A percentile compares a stretch with the other conserved stretches of the same genome.
Conservation (phyloP, 176 grass and related monocot species). For the Aegilops speltoides region DNA sequence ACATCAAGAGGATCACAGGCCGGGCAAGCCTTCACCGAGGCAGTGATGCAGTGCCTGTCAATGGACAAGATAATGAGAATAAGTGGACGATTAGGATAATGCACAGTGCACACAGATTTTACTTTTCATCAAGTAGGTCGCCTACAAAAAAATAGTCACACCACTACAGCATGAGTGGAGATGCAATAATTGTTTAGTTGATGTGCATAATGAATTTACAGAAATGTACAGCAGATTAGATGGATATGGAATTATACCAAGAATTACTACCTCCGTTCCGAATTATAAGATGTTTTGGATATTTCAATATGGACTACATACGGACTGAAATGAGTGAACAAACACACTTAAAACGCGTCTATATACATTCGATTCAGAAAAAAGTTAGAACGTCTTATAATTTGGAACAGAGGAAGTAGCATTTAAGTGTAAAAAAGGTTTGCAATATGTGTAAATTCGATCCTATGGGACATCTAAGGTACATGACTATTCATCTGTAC, state of each 20-base stretch:
- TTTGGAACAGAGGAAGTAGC: background rate
- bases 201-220: slow-evolving; percentile 29
- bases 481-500: slow-evolving; percentile 26
- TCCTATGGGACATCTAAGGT: slow-evolving; percentile 3
- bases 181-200: slow-evolving; percentile 56
- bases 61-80: slow-evolving; percentile 35
- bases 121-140: slow-evolving; percentile 64
- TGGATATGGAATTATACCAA: slow-evolving; percentile 21
- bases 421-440: background rate
- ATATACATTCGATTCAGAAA: no score
- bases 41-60: slow-evolving; percentile 9
- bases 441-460: background rate
- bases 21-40: background rate
- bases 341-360: no score
- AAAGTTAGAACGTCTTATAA: no score
- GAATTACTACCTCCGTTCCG: background rate
- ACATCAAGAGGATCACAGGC: background rate
- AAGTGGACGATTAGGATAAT: slow-evolving; percentile 50
- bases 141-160: slow-evolving; percentile 67
- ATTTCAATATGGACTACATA: background rate
- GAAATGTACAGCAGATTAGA: background rate
- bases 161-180: slow-evolving; percentile 55
- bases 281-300: no score
- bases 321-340: background rate
- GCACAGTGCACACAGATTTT: slow-evolving; percentile 41